Evolutionary conservation across 768 basidiomycete genomes (phyloP).

Genomic region (Dictyophora rubrovolvata): DNA sequence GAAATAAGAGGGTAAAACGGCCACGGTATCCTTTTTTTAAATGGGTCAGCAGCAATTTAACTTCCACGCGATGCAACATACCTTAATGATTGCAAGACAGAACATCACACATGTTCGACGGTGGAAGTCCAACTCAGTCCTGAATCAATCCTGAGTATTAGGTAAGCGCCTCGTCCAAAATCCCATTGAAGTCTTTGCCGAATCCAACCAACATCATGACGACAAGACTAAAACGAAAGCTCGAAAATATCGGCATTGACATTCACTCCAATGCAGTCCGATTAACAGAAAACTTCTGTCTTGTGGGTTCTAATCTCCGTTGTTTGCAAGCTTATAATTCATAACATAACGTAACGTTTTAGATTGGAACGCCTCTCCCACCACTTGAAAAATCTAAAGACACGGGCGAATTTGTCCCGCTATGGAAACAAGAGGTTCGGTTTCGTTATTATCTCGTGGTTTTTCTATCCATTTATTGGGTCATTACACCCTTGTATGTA

Average conservation of each 20-base stretch:
- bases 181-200: not conserved
- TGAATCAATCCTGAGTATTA: conserved; percentile 31
- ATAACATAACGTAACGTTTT: conserved; percentile 4
- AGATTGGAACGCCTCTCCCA: conserved; percentile 93
- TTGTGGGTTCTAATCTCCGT: conserved; percentile 36
- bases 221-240: conserved; percentile 68
- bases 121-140: too few species aligned
- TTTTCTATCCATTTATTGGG: conserved; percentile 11
- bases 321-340: not conserved
- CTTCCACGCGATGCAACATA: conserved; percentile 1
- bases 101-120: conserved; percentile 17
- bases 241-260: conserved; percentile 72
- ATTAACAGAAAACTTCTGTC: conserved; percentile 77
- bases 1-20: conserved; percentile 83
- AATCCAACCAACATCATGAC: conserved; percentile 28
- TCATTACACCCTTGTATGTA: conserved; percentile 18
- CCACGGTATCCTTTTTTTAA: conserved; percentile 69
- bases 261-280: conserved; percentile 44
- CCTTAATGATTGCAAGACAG: conserved; percentile 27
- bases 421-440: conserved; percentile 94
- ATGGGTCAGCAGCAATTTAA: not conserved
- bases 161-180: too few species aligned
- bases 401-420: conserved; percentile 85
- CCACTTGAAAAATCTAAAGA: conserved; percentile 92
- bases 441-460: conserved; percentile 13